Evolutionary conservation across 441 rosid genomes (phyloP).

Genomic region (Rhodomyrtus psidioides): DNA sequence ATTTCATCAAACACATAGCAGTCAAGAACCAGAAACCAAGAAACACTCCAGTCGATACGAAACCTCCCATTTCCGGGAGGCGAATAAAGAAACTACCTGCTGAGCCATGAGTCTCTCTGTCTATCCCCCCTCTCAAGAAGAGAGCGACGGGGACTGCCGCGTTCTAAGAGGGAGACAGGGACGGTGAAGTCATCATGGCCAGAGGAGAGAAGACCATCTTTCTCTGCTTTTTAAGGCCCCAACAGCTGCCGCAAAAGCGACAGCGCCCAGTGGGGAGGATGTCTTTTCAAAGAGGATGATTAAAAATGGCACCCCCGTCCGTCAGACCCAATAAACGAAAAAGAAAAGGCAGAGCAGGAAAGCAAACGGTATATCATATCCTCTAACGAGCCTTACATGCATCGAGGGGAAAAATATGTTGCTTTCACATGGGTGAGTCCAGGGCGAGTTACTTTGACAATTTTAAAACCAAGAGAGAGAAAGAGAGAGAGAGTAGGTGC

Average conservation of each 20-base stretch:
- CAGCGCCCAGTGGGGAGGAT: background rate
- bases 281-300: background rate
- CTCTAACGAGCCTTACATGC: background rate
- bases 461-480: background rate
- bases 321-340: background rate
- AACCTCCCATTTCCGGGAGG: background rate
- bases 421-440: background rate
- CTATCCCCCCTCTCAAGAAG: background rate
- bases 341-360: background rate
- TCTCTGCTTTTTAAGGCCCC: slow-evolving; percentile 8
- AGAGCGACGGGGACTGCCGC: background rate
- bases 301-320: background rate
- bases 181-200: background rate
- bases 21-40: background rate
- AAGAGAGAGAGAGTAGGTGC: background rate
- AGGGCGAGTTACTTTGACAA: background rate
- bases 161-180: background rate
- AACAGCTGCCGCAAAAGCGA: background rate
- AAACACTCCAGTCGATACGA: background rate
- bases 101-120: slow-evolving; percentile 24
- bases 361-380: background rate
- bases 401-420: background rate
- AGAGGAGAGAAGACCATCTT: background rate
- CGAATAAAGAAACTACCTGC: slow-evolving; percentile 14
- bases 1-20: slow-evolving; percentile 1